These are phyloP conservation scores for Tuctoria greenei DNA, from an alignment of 176 grass and related monocot genomes.

Conservation along the genomic window DNA sequence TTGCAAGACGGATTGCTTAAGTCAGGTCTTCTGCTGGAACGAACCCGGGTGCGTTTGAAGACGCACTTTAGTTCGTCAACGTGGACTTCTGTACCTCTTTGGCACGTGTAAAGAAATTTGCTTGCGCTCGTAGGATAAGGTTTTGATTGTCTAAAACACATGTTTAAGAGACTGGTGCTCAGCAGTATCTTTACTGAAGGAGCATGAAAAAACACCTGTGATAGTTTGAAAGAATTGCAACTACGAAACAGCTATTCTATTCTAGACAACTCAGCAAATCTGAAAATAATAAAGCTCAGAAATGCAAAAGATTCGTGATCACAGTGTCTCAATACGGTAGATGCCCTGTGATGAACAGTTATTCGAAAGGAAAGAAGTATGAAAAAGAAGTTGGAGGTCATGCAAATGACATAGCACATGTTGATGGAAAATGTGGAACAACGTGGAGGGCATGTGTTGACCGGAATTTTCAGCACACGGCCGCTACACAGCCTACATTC, in stretches of 20 bases:
- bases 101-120: background rate
- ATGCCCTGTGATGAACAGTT: background rate
- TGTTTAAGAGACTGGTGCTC: too few relatives aligned
- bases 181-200: too few relatives aligned
- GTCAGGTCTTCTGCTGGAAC: background rate
- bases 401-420: background rate
- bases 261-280: too few relatives aligned
- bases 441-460: constrained; percentile 44
- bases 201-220: too few relatives aligned
- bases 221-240: too few relatives aligned
- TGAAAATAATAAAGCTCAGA: too few relatives aligned
- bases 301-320: background rate
- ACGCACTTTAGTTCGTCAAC: background rate
- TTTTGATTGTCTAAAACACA: too few relatives aligned
- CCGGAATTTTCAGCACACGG: background rate
- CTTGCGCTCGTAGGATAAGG: background rate
- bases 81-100: background rate
- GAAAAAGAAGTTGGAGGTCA: too few relatives aligned
- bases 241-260: too few relatives aligned
- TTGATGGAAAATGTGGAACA: constrained; percentile 15
- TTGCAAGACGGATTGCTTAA: background rate
- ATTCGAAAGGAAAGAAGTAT: background rate
- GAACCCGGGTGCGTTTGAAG: background rate
- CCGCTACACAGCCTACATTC: too few relatives aligned
- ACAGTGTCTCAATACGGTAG: background rate